Evolutionary conservation across 371 early-diverging fungal genomes (phyloP).

Genomic region (Sporodiniella umbellata): DNA sequence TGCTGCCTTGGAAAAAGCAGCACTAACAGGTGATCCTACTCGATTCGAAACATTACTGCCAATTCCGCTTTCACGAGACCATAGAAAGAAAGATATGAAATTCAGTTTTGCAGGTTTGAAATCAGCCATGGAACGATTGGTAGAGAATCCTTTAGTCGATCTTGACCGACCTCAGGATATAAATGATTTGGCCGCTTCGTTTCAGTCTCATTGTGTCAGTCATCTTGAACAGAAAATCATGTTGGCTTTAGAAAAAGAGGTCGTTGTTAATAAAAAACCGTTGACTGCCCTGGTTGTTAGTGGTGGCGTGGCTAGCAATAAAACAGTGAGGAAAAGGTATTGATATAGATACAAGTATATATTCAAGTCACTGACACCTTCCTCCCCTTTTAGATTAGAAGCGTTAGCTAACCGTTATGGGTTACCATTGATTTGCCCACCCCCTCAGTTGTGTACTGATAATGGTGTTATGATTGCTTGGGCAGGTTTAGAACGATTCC

Average conservation of each 20-base stretch:
- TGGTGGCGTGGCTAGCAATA: conserved; percentile 84
- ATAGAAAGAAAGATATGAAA: conserved; percentile 50
- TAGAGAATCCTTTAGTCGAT: conserved; percentile 33
- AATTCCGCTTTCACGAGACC: conserved; percentile 59
- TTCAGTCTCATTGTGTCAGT: conserved; percentile 61
- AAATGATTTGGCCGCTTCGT: conserved; percentile 74
- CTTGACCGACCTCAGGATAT: conserved; percentile 31
- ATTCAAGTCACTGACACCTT: background rate
- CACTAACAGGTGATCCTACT: conserved; percentile 49
- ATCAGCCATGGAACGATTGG: conserved; percentile 53
- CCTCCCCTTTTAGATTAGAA: conserved; percentile 23
- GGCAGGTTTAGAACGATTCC: conserved; percentile 71
- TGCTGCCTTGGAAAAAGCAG: conserved; percentile 70
- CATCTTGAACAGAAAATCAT: conserved; percentile 70
- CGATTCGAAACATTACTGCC: conserved; percentile 54
- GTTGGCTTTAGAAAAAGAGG: conserved; percentile 55
- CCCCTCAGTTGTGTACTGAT: conserved; percentile 78
- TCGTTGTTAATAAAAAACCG: conserved; percentile 27
- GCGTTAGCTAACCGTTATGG: conserved; percentile 37
- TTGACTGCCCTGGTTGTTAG: conserved; percentile 71
- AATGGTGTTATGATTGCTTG: conserved; percentile 93
- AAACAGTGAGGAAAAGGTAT: conserved; percentile 44
- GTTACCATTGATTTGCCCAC: conserved; percentile 68
- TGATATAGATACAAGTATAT: background rate
- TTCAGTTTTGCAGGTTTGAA: conserved; percentile 84